Percentiles rank a stretch among this genome's conserved stretches.
These are phyloP conservation scores for Solanum chiquidenum DNA, from an alignment of 257 asterid species.

Conservation along the genomic window DNA sequence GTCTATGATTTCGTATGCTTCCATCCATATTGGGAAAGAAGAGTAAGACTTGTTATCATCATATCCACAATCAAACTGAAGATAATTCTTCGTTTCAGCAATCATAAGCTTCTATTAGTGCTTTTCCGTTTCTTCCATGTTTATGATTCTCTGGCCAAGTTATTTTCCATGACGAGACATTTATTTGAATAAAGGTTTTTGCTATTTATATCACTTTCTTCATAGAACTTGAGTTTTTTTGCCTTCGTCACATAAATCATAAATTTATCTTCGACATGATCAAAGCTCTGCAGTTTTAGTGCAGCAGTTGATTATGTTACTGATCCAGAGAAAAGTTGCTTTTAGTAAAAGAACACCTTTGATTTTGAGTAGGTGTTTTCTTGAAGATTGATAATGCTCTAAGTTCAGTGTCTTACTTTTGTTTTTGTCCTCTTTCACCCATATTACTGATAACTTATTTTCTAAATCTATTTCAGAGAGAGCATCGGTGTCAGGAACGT, in stretches of 20 bases:
- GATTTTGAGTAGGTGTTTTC: neutral
- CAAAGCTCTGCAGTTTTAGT: neutral
- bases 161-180: neutral
- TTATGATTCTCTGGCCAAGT: neutral
- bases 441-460: constrained; percentile 9
- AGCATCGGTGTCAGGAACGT: constrained; percentile 41
- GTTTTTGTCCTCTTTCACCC: neutral
- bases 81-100: neutral
- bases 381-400: neutral
- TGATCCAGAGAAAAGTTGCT: neutral
- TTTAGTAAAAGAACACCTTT: neutral
- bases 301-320: neutral
- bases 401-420: neutral
- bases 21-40: constrained; percentile 91
- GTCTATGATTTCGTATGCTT: constrained; percentile 91
- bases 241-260: neutral
- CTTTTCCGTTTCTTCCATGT: neutral
- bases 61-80: neutral
- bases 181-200: neutral
- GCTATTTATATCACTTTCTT: neutral
- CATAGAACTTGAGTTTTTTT: neutral
- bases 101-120: neutral
- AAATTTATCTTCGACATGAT: neutral
- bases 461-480: constrained; percentile 37
- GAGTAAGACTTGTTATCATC: constrained; percentile 34